Conservation (phyloP, 2,329 filamentous ascomycete species). For the Aspergillus persii region DNA sequence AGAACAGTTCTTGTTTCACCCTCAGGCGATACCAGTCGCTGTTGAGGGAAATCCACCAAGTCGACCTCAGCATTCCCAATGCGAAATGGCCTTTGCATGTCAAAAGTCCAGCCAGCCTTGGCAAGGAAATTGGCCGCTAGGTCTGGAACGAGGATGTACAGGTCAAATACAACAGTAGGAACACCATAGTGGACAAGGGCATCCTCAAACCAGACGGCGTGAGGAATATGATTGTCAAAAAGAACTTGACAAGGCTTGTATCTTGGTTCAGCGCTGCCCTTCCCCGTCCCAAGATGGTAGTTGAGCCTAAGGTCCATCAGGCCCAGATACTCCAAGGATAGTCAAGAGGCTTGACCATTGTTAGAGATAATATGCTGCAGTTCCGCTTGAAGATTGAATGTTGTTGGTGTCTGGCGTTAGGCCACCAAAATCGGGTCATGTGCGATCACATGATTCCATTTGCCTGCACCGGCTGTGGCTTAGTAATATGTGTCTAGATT, state of each 20-base stretch:
- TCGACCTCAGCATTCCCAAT: constrained; percentile 9
- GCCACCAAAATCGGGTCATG: too few relatives aligned
- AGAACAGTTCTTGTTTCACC: constrained; percentile 11
- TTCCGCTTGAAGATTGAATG: too few relatives aligned
- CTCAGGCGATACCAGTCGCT: constrained; percentile 11
- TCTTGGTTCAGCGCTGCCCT: not conserved
- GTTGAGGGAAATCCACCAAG: constrained; percentile 5
- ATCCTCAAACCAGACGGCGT: constrained; percentile 12
- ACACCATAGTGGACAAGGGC: constrained; percentile 15
- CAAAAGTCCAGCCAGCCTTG: constrained; percentile 12
- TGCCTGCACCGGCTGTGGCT: too few relatives aligned
- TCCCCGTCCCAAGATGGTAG: not conserved
- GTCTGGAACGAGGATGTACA: constrained; percentile 12
- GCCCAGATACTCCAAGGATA: not conserved
- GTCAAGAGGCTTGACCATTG: not conserved
- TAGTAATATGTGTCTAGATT: too few relatives aligned
- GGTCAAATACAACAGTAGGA: constrained; percentile 14
- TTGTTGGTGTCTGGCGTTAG: too few relatives aligned
- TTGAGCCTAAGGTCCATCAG: not conserved
- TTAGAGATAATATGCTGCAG: not conserved
- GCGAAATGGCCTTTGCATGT: not conserved
- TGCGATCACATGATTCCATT: too few relatives aligned
- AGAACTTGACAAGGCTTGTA: not conserved
- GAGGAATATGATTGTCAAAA: not conserved
- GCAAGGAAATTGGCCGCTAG: constrained; percentile 10